Evolutionary conservation across 1,139 yeast species (phyloP), one percentile per base, ranked within the genome.

Genomic region (Wickerhamomyces sp.): DNA sequence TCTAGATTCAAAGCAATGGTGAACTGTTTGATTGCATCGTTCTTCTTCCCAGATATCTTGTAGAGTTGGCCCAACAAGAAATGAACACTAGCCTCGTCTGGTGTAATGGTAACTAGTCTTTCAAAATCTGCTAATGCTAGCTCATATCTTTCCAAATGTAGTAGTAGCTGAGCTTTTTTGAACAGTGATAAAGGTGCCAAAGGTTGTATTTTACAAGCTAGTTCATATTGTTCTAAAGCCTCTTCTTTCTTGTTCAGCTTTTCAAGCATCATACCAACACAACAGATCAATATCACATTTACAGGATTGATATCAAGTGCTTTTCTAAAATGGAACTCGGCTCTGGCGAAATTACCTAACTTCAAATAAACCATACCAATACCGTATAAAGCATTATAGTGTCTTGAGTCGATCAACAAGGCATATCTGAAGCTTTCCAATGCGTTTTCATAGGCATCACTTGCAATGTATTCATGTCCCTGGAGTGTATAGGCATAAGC

Each of bases 351-450:
- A 51, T 87, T 89, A 4, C 96, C 97, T 36, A 88, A 63, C 50
- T 88, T 85, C 57, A 88, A 72, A 57, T 83, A 85, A 26, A 89
- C 94, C 94, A 88, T 88, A 7, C 98, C 98, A 40, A 93, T 74
- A 16, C 98, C 98, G 53, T 91, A 93, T 53, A 91, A 78, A 0
- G 98, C 97, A 60, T 91, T 91, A 58, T 89, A 91, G 57, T 88
- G 96, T 39, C 91, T 70, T 32, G 81, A 70, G 52, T 91, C 95
- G 30, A 80, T 70, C 14, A 83, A 63, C 30, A 91, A 68, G 9
- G 96, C 93, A 42, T 72, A 68, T 26, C 96, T 64, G 68, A 88
- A 93, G 44, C 86, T 77, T 41, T 82, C 87, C 44, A 85, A 72
- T 0, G 98, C 97, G 59, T 80, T 76, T 54, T 89, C 96, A 59